These are phyloP conservation scores for Fusarium mundagurra DNA, from an alignment of 2,329 filamentous ascomycete species.

Conservation along the genomic window DNA sequence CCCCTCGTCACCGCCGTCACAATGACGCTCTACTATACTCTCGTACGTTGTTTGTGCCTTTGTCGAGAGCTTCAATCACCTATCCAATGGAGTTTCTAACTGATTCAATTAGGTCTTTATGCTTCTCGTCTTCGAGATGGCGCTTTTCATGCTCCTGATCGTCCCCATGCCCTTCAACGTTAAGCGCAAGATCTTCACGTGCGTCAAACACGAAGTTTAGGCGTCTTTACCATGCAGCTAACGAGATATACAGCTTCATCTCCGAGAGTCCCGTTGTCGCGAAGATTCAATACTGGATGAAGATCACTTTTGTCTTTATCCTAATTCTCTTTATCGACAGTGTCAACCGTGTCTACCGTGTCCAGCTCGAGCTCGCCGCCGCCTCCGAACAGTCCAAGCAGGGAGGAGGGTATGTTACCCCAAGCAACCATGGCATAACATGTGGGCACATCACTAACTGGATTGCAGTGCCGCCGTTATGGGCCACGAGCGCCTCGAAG, in stretches of 20 bases:
- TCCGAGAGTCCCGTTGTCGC: conserved; percentile 86
- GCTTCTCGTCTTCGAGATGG: conserved; percentile 85
- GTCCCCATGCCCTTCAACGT: conserved; percentile 88
- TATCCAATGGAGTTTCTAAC: conserved; percentile 12
- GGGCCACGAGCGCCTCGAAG: conserved; percentile 95
- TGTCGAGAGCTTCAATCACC: not conserved
- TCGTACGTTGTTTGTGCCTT: conserved; percentile 52
- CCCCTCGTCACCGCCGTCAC: conserved; percentile 47
- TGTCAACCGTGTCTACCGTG: conserved; percentile 93
- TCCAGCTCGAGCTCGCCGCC: conserved; percentile 85
- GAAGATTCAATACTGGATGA: conserved; percentile 96
- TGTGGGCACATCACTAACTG: conserved; percentile 32
- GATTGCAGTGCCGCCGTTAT: conserved; percentile 70
- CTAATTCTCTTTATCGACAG: conserved; percentile 98
- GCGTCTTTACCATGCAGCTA: not conserved
- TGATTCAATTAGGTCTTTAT: conserved; percentile 75
- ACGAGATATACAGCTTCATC: conserved; percentile 74
- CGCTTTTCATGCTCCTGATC: conserved; percentile 80
- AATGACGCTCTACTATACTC: conserved; percentile 68
- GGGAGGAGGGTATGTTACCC: conserved; percentile 58
- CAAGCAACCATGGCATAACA: not conserved
- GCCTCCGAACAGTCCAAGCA: conserved; percentile 67
- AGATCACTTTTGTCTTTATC: conserved; percentile 99
- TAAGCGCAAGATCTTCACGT: conserved; percentile 86
- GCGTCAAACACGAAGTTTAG: conserved; percentile 44